Percentiles rank a stretch among this genome's conserved stretches.
phyloP scores from a whole-genome alignment of 108 stramenopile genomes.

The Nitzschia sp. region DNA sequence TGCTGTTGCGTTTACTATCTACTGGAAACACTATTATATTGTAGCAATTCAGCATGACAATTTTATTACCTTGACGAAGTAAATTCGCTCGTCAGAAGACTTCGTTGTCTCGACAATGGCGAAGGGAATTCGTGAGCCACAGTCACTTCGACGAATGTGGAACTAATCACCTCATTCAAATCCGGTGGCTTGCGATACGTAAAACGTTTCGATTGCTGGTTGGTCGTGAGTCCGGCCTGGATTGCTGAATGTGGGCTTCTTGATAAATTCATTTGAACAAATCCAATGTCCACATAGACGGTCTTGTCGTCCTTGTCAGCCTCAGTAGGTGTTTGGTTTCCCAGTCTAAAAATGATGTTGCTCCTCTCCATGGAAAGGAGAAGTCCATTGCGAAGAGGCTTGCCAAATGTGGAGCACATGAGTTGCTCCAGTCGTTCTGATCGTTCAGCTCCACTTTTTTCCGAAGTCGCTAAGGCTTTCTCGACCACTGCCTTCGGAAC shows the following conservation, averaged over 20 bases:
- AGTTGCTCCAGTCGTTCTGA: conserved; percentile 43
- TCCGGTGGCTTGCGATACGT: conserved; percentile 20
- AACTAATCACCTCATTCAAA: conserved; percentile 36
- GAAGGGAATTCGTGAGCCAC: conserved; percentile 78
- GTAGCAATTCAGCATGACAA: too few relatives aligned
- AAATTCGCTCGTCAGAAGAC: conserved; percentile 48
- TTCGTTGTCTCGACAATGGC: conserved; percentile 71
- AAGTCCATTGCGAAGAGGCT: conserved; percentile 51
- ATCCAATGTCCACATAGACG: conserved; percentile 41
- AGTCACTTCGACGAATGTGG: conserved; percentile 58
- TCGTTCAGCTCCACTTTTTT: conserved; percentile 8
- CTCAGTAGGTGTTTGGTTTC: conserved; percentile 17
- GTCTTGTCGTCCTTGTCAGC: conserved; percentile 25
- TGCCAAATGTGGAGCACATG: conserved; percentile 54
- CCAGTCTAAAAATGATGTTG: conserved; percentile 28
- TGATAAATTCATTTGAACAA: conserved; percentile 39
- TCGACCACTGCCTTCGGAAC: conserved; percentile 48
- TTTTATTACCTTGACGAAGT: conserved; percentile 12
- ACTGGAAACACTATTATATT: too few relatives aligned
- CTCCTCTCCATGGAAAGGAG: conserved; percentile 26
- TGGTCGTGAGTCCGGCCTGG: background rate
- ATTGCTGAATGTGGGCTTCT: background rate
- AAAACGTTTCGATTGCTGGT: conserved; percentile 12
- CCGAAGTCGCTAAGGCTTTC: conserved; percentile 23
- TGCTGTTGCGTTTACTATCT: too few relatives aligned